These are phyloP conservation scores for Samsoniella hepiali DNA, from an alignment of 2,329 filamentous ascomycete species.

Conservation along the genomic window DNA sequence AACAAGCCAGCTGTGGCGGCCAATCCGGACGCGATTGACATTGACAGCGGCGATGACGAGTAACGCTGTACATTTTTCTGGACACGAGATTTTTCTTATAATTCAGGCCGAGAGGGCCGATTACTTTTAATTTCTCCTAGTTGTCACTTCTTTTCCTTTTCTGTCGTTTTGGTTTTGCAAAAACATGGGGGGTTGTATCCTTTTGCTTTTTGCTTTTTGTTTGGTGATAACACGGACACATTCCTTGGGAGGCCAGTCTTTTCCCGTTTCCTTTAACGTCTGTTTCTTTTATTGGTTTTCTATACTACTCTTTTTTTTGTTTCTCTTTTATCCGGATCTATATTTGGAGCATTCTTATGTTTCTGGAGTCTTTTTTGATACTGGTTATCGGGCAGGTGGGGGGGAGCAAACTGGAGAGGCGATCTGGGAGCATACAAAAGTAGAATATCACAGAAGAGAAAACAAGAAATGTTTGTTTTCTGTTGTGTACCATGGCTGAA, in stretches of 20 bases:
- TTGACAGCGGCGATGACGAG: constrained; percentile 69
- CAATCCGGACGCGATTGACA: constrained; percentile 84
- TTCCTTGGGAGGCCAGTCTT: constrained; percentile 4
- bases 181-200: neutral
- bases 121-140: neutral
- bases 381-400: neutral
- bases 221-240: constrained; percentile 4
- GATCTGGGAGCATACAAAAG: neutral
- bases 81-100: neutral
- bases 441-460: neutral
- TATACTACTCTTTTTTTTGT: constrained; percentile 7
- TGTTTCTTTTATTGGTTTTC: constrained; percentile 22
- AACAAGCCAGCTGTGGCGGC: constrained; percentile 45
- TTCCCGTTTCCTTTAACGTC: neutral
- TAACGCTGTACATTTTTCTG: constrained; percentile 2
- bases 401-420: neutral
- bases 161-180: neutral
- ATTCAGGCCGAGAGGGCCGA: neutral
- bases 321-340: neutral
- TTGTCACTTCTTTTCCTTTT: neutral
- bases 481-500: neutral
- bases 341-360: neutral
- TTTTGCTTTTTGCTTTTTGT: neutral
- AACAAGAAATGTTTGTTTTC: neutral
- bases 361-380: neutral